Percentiles rank a stretch among this genome's conserved stretches.
These are phyloP conservation scores for Cystofilobasidium macerans DNA, from an alignment of 768 basidiomycete species.

Conservation along the genomic window DNA sequence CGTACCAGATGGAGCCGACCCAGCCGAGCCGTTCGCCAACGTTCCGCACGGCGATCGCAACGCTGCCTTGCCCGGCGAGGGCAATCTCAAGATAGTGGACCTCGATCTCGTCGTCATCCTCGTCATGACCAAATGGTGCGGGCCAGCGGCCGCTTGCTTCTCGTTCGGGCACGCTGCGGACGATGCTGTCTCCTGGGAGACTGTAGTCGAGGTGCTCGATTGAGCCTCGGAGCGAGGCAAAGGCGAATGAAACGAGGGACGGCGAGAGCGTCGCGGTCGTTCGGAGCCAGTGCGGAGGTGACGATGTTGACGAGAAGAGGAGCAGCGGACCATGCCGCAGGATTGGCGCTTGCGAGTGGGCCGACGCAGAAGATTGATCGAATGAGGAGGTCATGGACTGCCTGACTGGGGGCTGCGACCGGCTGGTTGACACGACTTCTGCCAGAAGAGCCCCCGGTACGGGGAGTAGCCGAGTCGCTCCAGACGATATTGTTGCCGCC, in stretches of 20 bases:
- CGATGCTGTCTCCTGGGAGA: constrained; percentile 1
- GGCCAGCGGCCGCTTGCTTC: constrained; percentile 21
- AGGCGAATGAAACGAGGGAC: background rate
- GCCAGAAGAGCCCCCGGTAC: no score
- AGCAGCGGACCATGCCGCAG: constrained; percentile 17
- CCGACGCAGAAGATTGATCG: background rate
- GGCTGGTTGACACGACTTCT: no score
- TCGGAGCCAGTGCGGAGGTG: constrained; percentile 15
- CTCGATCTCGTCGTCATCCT: constrained; percentile 10
- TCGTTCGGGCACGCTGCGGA: constrained; percentile 22
- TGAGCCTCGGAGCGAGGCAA: constrained; percentile 8
- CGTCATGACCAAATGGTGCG: background rate
- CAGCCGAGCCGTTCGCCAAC: constrained; percentile 23
- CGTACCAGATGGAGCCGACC: constrained; percentile 23
- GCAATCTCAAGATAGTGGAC: constrained; percentile 25
- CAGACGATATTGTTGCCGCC: no score
- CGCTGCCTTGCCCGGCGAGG: background rate
- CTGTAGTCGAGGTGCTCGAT: background rate
- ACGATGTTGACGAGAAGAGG: constrained; percentile 2
- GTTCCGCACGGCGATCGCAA: constrained; percentile 15
- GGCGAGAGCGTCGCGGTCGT: constrained; percentile 12
- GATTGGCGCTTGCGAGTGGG: background rate
- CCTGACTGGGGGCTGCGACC: background rate
- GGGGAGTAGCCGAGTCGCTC: no score
- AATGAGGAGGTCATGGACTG: background rate